Conservation (phyloP, 164 flowering plant species). For the Buxus sempervirens region DNA sequence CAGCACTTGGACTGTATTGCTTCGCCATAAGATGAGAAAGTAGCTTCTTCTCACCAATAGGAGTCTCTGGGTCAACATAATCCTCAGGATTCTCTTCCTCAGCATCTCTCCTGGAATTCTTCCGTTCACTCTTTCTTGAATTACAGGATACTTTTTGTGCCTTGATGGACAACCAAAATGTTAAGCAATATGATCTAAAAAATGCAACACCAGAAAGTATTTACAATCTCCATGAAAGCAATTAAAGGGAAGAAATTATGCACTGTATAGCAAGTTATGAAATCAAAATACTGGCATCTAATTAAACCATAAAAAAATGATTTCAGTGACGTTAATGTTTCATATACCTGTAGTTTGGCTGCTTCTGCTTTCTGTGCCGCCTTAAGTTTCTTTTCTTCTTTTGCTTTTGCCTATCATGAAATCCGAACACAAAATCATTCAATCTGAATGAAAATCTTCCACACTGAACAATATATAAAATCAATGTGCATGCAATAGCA, state of each 20-base stretch:
- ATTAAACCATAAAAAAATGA: background rate
- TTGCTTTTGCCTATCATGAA: conserved; percentile 64
- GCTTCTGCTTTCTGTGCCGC: conserved; percentile 66
- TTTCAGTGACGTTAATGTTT: background rate
- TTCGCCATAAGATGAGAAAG: conserved; percentile 86
- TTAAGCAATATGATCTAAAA: background rate
- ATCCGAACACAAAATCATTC: background rate
- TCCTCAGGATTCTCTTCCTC: conserved; percentile 72
- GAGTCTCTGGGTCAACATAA: conserved; percentile 76
- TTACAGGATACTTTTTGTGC: conserved; percentile 55
- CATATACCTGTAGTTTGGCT: conserved; percentile 56
- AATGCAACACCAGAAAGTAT: background rate
- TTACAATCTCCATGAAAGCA: no score
- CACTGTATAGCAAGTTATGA: background rate
- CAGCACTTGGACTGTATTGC: conserved; percentile 73
- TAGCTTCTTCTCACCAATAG: conserved; percentile 73
- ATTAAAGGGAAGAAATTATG: background rate
- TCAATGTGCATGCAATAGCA: background rate
- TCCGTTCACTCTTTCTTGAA: conserved; percentile 57
- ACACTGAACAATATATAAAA: background rate
- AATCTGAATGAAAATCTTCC: background rate
- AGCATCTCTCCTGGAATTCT: conserved; percentile 43
- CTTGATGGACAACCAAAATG: conserved; percentile 23
- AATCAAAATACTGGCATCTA: background rate
- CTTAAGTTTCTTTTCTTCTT: conserved; percentile 74